Base-by-base conservation (phyloP, 2,329 filamentous ascomycete species). In the Domatiomyces globalis region DNA sequence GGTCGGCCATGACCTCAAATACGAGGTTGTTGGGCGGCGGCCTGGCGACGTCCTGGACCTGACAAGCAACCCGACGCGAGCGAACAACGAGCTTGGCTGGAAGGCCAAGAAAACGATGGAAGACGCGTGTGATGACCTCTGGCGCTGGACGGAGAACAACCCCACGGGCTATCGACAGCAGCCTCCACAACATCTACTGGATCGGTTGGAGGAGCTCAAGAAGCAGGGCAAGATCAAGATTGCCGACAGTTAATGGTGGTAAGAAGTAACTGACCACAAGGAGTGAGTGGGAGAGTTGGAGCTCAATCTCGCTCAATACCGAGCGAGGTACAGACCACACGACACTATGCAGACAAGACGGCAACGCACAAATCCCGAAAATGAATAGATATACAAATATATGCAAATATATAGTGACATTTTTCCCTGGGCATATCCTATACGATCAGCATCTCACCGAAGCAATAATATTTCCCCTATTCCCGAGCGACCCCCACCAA, bases 81-180 rank as follows among this genome's bases (percentile, higher is more conserved):
- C 92, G 49, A 94, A 94, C 71, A 73, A 80, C 66, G 92, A 98
- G 73, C 77, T 98, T 50, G 75, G 81, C 57, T 98, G 92, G 92
- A 89, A 89, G 75, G 89, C 92, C 1, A 79, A 94, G 72, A 76
- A 84, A 53, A 89, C 85, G 18, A 80, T 98, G 66, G 90, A 96
- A 72, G 81, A 95, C 67, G 89, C 90, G 22, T 98, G 92, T 67
- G 80, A 83, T 61, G 88, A 98, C 69, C 76, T 98, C 59, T 98
- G 92, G 92, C 83, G 81, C 64, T 98, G 92, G 92, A 94, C 94
- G 15, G 77, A 84, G 72, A 96, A 95, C 72, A 96, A 96, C 73
- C 92, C 92, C 20, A 81, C 89, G 71, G 92, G 92, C 19, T 96
- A 96, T 73, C 79, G 85, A 59, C 89, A 96, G 72, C 77, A 88